A percentile compares a stretch with the other conserved stretches of the same genome.
Evolutionary conservation across 345 rosid species (phyloP).

Genomic region (Zanthoxylum bungeanum): DNA sequence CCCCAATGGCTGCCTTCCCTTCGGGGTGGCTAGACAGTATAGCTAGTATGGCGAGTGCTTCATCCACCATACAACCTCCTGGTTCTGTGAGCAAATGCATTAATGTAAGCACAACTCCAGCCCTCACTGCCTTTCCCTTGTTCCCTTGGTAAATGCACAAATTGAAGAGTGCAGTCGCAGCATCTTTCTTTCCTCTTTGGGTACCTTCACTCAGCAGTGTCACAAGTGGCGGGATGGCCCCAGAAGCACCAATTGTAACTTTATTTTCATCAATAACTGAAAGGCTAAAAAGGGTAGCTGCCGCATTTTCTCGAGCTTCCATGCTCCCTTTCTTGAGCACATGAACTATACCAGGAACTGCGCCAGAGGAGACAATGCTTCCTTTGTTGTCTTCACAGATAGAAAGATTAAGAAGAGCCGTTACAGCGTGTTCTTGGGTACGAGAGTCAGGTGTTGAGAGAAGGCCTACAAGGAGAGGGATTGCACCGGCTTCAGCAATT

Average conservation of each 20-base stretch:
- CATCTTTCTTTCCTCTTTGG: constrained; percentile 96
- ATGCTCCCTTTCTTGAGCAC: constrained; percentile 97
- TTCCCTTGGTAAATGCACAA: constrained; percentile 97
- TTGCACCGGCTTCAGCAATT: constrained; percentile 98
- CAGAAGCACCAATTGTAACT: constrained; percentile 78
- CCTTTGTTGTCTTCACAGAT: constrained; percentile 97
- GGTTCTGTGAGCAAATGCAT: constrained; percentile 66
- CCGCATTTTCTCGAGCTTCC: constrained; percentile 99
- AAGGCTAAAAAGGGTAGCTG: constrained; percentile 95
- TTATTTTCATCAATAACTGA: constrained; percentile 93
- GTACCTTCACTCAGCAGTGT: constrained; percentile 81
- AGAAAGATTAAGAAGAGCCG: constrained; percentile 93
- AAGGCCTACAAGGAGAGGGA: constrained; percentile 82
- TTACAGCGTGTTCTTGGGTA: constrained; percentile 93
- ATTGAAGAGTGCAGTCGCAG: constrained; percentile 97
- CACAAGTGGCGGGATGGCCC: constrained; percentile 91
- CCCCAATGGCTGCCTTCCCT: constrained; percentile 67
- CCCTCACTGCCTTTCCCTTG: constrained; percentile 94
- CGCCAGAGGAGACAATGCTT: constrained; percentile 76
- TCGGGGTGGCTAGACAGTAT: constrained; percentile 77
- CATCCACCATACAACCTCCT: constrained; percentile 78
- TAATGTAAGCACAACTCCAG: constrained; percentile 73
- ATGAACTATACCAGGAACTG: constrained; percentile 90
- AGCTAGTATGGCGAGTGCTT: constrained; percentile 76
- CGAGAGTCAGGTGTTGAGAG: constrained; percentile 83